These are phyloP conservation scores for Elongisporangium prolatum DNA, from an alignment of 352 stramenopile genomes.

Conservation along the genomic window DNA sequence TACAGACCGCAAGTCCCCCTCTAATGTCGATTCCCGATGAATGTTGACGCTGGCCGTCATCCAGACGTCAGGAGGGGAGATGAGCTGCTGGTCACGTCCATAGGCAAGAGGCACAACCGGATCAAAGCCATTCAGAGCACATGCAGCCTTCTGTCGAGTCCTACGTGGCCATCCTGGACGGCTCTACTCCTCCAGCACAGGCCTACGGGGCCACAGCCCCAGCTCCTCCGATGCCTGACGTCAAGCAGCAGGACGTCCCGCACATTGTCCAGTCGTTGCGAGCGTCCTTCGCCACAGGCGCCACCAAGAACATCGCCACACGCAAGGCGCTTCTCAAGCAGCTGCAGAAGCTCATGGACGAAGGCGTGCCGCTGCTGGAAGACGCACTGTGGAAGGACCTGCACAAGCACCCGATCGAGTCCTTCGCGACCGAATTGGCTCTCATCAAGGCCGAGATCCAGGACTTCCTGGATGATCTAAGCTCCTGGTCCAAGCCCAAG, in stretches of 20 bases:
- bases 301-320: slow-evolving; percentile 32
- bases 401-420: slow-evolving; percentile 69
- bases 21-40: no score
- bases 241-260: slow-evolving; percentile 44
- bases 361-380: slow-evolving; percentile 39
- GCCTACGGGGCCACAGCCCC: not conserved
- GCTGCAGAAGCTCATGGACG: slow-evolving; percentile 41
- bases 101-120: no score
- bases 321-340: slow-evolving; percentile 42
- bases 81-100: no score
- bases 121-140: no score
- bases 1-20: no score
- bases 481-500: slow-evolving; percentile 55
- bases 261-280: slow-evolving; percentile 45
- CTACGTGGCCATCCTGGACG: slow-evolving; percentile 9
- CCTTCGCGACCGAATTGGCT: slow-evolving; percentile 44
- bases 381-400: slow-evolving; percentile 63
- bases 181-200: not conserved
- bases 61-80: no score
- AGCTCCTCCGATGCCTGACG: slow-evolving; percentile 30
- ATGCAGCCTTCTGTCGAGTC: not conserved
- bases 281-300: slow-evolving; percentile 37
- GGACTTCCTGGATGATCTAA: slow-evolving; percentile 71
- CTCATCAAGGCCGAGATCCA: slow-evolving; percentile 56
- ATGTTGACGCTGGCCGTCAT: no score